phyloP scores from a whole-genome alignment of 169 alveolate species.

The Plasmodium knowlesi region DNA sequence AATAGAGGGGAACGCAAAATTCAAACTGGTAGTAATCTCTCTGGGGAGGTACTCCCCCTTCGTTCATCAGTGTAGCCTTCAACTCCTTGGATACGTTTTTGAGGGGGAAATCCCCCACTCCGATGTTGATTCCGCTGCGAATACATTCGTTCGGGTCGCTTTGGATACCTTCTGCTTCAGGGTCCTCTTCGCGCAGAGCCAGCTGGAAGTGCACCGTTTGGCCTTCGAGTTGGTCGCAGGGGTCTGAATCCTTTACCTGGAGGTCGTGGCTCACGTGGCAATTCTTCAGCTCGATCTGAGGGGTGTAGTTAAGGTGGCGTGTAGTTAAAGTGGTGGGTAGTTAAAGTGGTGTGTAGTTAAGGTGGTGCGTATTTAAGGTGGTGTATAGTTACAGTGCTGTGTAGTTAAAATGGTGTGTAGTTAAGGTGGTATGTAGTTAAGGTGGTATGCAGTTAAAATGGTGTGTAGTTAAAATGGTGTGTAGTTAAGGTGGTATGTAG shows the following conservation, averaged over 20 bases:
- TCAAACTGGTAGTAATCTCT: conserved; percentile 16
- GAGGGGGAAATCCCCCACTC: conserved; percentile 18
- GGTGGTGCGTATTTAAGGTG: background rate
- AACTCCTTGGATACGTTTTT: conserved; percentile 9
- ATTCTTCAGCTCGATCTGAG: conserved; percentile 44
- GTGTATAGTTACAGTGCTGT: background rate
- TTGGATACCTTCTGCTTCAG: background rate
- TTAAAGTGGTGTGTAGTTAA: background rate
- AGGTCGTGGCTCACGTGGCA: conserved; percentile 33
- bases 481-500: background rate
- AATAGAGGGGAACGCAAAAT: conserved; percentile 6
- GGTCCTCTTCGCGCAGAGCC: background rate
- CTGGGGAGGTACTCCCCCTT: background rate
- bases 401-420: background rate
- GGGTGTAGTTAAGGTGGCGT: too few relatives aligned
- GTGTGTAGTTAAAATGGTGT: background rate
- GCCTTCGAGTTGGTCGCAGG: conserved; percentile 2
- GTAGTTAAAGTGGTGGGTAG: background rate
- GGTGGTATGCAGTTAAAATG: background rate
- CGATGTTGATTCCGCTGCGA: conserved; percentile 37
- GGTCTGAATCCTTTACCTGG: conserved; percentile 2
- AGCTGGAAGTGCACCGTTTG: background rate
- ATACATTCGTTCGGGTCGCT: background rate
- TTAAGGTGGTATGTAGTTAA: background rate
- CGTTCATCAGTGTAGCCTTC: background rate